Evolutionary conservation across 2,329 filamentous ascomycete genomes (phyloP), one percentile per base, ranked within the genome.

Genomic region (Xylariaceae sp.): DNA sequence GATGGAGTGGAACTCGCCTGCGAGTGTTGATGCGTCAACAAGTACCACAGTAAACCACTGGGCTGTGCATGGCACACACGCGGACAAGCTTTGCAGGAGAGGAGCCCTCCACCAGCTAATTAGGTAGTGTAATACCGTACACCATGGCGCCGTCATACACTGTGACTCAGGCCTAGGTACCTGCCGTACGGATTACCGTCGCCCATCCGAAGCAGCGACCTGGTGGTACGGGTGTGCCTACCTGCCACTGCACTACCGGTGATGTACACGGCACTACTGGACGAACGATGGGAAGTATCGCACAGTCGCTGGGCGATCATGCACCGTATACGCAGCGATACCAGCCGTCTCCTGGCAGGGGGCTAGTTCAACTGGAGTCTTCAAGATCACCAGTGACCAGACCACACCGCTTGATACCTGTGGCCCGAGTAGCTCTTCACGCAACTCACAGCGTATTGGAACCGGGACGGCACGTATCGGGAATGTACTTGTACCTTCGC

Each of bases 361-460:
- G 55, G 60, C 56, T 15, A 37, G 56, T 55, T 51, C 30, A 30
- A 30, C 23, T 30, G 23, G 23, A 30, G 23, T 30, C 23, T 30
- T 30, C 23, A 53, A 59, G 64, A 67, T 67, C 64, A 66, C 62
- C 63, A 18, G 47, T 23, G 7, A 17, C 23, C 37, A 10, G 37
- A 18, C 6, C 17, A 71, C 68, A 70, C 69, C 66, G 66, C 68
- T 63, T 59, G 60, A 57, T 71, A 72, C 70, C 55, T 67, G 5
- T 2, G 10, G 2, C 1, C 11, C n/a, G 53, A 39, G 70, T 72
- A 70, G 58, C 62, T 58, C 8, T 11, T 35, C 58, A 55, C 55
- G 62, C 60, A 47, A 52, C 17, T 47, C 44, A 53, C 53, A 7
- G 55, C 45, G 47, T 51, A 39, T 57, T 62, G 58, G 70, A 64